A percentile compares a stretch with the other conserved stretches of the same genome.
phyloP scores from a whole-genome alignment of 1,284 basidiomycete genomes.

The Moesziomyces sp. region DNA sequence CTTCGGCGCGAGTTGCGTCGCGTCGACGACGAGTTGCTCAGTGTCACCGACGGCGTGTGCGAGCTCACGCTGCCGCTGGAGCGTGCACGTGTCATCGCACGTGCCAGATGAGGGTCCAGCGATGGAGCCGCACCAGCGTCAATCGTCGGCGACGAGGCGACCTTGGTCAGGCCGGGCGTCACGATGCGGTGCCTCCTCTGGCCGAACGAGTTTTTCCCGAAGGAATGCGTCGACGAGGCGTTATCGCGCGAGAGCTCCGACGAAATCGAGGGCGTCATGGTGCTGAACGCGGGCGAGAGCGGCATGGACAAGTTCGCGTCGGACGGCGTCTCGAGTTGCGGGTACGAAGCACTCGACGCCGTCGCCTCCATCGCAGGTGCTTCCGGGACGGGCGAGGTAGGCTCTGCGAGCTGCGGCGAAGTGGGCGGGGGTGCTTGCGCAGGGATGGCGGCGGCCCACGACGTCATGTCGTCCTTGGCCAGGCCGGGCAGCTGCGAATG shows the following conservation, averaged over 20 bases:
- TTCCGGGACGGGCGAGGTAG: background rate
- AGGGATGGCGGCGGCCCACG: conserved; percentile 26
- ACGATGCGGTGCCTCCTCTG: conserved; percentile 24
- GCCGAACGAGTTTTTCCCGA: conserved; percentile 11
- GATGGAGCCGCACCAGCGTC: conserved; percentile 10
- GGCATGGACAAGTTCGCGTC: conserved; percentile 2
- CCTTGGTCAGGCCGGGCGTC: conserved; percentile 35
- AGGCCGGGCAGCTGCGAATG: conserved; percentile 4
- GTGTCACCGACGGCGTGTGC: conserved; percentile 16
- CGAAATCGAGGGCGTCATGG: conserved; percentile 1
- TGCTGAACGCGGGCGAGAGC: conserved; percentile 23
- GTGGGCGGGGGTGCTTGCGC: conserved; percentile 17
- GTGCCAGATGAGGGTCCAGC: conserved; percentile 34
- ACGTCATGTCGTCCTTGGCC: conserved; percentile 21
- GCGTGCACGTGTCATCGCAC: conserved; percentile 11
- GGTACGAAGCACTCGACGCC: conserved; percentile 15
- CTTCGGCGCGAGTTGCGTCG: conserved; percentile 22
- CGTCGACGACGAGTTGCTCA: conserved; percentile 15
- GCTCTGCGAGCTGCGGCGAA: conserved; percentile 5
- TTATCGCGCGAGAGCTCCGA: conserved; percentile 15
- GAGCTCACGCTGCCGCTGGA: conserved; percentile 33
- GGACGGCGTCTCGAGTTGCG: conserved; percentile 3
- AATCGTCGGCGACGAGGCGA: background rate
- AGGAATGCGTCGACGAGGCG: conserved; percentile 18
- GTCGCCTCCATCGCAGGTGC: conserved; percentile 21